These are phyloP conservation scores for Phytophthora melonis DNA, from an alignment of 352 stramenopile species.

Conservation along the genomic window DNA sequence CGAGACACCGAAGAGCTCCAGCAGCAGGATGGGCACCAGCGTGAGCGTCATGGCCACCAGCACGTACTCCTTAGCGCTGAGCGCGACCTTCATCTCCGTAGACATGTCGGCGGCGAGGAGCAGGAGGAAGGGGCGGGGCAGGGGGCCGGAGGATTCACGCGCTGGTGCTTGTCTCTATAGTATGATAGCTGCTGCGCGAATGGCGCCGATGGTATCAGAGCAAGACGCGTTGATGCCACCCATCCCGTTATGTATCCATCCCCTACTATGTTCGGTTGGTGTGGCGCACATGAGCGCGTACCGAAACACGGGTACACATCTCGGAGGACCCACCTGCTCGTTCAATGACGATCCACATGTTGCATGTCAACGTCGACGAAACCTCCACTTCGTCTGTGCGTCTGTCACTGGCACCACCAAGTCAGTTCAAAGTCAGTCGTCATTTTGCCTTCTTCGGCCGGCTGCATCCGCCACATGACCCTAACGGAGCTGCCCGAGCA, in stretches of 20 bases:
- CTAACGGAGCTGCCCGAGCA: slow-evolving; percentile 29
- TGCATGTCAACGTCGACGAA: slow-evolving; percentile 37
- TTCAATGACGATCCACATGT: slow-evolving; percentile 14
- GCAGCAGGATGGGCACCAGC: slow-evolving; percentile 65
- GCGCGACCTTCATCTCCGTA: slow-evolving; percentile 70
- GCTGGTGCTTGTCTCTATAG: slow-evolving; percentile 6
- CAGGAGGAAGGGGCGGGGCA: background rate
- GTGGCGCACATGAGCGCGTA: slow-evolving; percentile 7
- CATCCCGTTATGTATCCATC: slow-evolving; percentile 21
- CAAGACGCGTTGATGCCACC: too few species aligned
- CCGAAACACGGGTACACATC: background rate
- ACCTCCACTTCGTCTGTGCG: slow-evolving; percentile 22
- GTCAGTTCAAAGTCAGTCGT: slow-evolving; percentile 30
- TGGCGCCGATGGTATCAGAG: slow-evolving; percentile 21
- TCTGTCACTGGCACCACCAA: slow-evolving; percentile 21
- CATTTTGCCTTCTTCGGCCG: slow-evolving; percentile 11
- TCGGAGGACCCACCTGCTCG: background rate
- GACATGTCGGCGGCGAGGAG: slow-evolving; percentile 29
- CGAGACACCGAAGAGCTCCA: slow-evolving; percentile 62
- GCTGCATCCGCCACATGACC: slow-evolving; percentile 13
- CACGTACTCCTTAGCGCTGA: slow-evolving; percentile 70
- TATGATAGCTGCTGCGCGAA: slow-evolving; percentile 6
- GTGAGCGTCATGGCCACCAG: slow-evolving; percentile 65
- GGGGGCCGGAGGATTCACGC: slow-evolving; percentile 1
- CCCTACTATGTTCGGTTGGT: slow-evolving; percentile 1